phyloP scores from a whole-genome alignment of 2,329 filamentous ascomycete species.

The Lecanicillium sp. region DNA sequence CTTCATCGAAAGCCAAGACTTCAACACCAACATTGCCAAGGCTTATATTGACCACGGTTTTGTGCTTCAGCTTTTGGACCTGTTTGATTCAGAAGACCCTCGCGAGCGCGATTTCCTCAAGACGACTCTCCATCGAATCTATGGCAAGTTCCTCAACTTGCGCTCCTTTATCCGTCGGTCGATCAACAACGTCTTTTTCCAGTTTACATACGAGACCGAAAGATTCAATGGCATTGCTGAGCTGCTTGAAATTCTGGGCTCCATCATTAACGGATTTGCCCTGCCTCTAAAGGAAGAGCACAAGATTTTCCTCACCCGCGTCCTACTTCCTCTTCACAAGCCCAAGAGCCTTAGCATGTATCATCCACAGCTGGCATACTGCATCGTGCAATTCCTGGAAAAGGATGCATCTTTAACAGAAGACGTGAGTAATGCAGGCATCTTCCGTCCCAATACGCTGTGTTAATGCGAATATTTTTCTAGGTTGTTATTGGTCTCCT shows the following conservation, averaged over 20 bases:
- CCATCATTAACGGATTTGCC: constrained; percentile 98
- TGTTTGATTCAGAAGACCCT: constrained; percentile 97
- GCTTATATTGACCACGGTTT: constrained; percentile 98
- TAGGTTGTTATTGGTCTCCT: constrained; percentile 89
- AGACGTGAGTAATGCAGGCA: constrained; percentile 53
- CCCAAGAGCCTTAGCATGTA: constrained; percentile 99
- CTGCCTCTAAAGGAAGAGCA: constrained; percentile 96
- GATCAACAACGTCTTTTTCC: constrained; percentile 99
- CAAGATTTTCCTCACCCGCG: constrained; percentile 92
- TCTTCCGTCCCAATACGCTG: not conserved
- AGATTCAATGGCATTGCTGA: constrained; percentile 98
- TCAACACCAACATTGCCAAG: constrained; percentile 99
- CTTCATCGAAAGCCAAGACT: constrained; percentile 98
- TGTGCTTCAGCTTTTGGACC: constrained; percentile 89
- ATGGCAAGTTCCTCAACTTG: constrained; percentile 96
- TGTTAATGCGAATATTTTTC: constrained; percentile 8
- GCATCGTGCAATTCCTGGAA: constrained; percentile 96
- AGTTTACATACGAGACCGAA: constrained; percentile 98
- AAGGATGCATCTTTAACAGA: constrained; percentile 96
- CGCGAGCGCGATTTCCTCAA: constrained; percentile 95
- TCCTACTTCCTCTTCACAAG: constrained; percentile 90
- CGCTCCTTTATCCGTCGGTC: constrained; percentile 95
- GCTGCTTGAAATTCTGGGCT: constrained; percentile 89
- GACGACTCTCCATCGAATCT: constrained; percentile 94
- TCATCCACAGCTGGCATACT: constrained; percentile 95